Base-by-base conservation (phyloP, 345 rosid species). In the Gossypium longicalyx region DNA sequence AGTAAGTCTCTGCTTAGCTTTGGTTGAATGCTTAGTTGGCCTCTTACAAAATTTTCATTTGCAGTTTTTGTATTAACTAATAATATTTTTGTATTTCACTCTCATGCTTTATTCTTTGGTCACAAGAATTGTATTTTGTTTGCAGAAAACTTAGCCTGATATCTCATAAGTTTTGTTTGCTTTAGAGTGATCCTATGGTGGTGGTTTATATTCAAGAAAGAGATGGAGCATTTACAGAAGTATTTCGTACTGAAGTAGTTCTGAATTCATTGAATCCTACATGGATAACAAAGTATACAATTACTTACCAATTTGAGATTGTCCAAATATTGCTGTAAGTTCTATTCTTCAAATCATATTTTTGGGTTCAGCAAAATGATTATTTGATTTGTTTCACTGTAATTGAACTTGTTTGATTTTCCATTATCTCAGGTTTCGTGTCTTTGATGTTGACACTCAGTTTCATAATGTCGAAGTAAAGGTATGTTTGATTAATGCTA, bases 131-230 rank as follows among this genome's bases (percentile, higher is more conserved):
- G 56, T 68, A 51, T 22, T 66, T 74, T 45, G 23, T 7, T 70
- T 77, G 45, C 72, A 60, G 41, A 60, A 77, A 75, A 67, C 65
- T 73, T 73, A 56, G 64, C 53, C 45, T 77, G 45, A 64, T 56
- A 70, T 52, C 75, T 72, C 67, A 67, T 44, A 63, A 58, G 59
- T 80, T 81, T 71, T 76, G 65, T 80, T 74, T 85, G 76, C 73
- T 82, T 71, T 82, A 94, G 98, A 91, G 98, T 77, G 97, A 94
- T 86, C 93, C 97, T 20, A 85, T 91, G 97, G 79, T 91, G 78
- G 92, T 94, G 79, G 83, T 83, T 76, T 89, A 88, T 77, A 78
- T 79, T 2, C 89, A 85, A 86, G 91, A 81, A 79, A 86, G 81
- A 81, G 92, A 94, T 81, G 98, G 97, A 74, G 27, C 81, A 60